These are phyloP conservation scores for Thermothielavioides terrestris DNA, from an alignment of 495 filamentous ascomycete species.

Conservation along the genomic window DNA sequence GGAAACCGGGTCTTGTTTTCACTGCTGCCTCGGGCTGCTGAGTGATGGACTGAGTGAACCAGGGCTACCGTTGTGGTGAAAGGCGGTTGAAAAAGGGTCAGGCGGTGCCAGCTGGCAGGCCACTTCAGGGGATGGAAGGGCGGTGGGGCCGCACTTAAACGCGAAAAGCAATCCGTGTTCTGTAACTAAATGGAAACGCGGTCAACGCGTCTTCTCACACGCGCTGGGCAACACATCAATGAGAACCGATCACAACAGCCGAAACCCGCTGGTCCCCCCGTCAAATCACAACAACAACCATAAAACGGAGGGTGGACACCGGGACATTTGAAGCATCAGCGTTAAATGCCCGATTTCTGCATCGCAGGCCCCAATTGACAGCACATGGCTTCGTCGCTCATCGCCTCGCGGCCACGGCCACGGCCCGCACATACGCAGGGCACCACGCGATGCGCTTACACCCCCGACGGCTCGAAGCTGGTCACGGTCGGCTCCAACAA, in stretches of 20 bases:
- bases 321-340: not conserved
- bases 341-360: not conserved
- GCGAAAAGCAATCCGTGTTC: no score
- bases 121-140: not conserved
- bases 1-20: not conserved
- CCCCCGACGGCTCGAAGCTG: conserved; percentile 47
- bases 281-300: not conserved
- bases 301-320: not conserved
- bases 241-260: not conserved
- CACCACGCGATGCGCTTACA: conserved; percentile 47
- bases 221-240: not conserved
- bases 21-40: not conserved
- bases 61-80: conserved; percentile 2
- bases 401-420: conserved; percentile 38
- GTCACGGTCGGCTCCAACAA: conserved; percentile 88
- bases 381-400: conserved; percentile 41
- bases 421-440: conserved; percentile 47
- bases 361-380: conserved; percentile 6
- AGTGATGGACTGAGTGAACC: not conserved
- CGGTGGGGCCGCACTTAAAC: not conserved
- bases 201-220: conserved; percentile 23
- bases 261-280: no score
- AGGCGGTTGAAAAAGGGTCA: conserved; percentile 4
- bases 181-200: conserved; percentile 32
- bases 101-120: conserved; percentile 10